Conservation (phyloP, 345 rosid genomes). For the thale cress (Arabidopsis thaliana) region TAIR10.1 NC_003070.9:1021501-1022000, state of each 20-base stretch:
- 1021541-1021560: conserved; percentile 17
- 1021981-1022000: not conserved
- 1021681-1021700: conserved; percentile 1
- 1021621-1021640: not conserved
- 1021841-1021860: conserved; percentile 67
- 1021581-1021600: conserved; percentile 16
- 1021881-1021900: conserved; percentile 20
- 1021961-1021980: not conserved
- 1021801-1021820: conserved; percentile 83
- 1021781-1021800: conserved; percentile 44
- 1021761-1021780: not conserved
- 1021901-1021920: conserved; percentile 7
- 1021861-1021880: conserved; percentile 61
- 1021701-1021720: not conserved
- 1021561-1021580: not conserved
- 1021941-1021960: not conserved
- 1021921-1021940: not conserved
- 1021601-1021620: not conserved
- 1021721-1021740: conserved; percentile 4
- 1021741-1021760: not conserved
- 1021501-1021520: not conserved
- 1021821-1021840: conserved; percentile 83
- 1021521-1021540: not conserved
- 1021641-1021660: not conserved
- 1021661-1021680: conserved; percentile 13